phyloP scores from a whole-genome alignment of 257 asterid species.

The Salvia miltiorrhiza region DNA sequence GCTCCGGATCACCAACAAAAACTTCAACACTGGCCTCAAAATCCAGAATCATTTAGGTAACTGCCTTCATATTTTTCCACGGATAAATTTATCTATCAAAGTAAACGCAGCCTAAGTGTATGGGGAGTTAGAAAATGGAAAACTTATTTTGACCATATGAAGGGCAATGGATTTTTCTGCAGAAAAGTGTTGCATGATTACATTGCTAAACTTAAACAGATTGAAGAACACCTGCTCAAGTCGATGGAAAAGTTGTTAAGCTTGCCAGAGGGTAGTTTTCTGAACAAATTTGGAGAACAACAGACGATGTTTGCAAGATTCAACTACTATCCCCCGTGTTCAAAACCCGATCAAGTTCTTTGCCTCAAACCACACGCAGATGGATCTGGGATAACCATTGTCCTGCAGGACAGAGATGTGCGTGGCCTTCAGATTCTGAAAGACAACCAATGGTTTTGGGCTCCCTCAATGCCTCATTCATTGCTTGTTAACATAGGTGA shows the following conservation, averaged over 20 bases:
- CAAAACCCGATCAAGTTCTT: conserved; percentile 54
- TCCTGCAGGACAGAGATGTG: conserved; percentile 59
- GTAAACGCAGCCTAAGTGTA: too few relatives aligned
- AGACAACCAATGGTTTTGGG: conserved; percentile 52
- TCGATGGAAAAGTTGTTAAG: conserved; percentile 46
- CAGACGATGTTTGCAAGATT: conserved; percentile 40
- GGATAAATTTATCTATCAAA: too few relatives aligned
- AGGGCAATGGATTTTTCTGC: neutral
- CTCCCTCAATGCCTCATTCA: conserved; percentile 46
- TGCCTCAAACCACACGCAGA: conserved; percentile 75
- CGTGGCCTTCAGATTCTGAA: conserved; percentile 65
- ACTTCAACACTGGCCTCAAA: conserved; percentile 53
- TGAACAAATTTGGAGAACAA: conserved; percentile 41
- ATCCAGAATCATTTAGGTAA: conserved; percentile 48
- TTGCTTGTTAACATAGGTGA: conserved; percentile 58
- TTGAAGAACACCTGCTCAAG: conserved; percentile 32
- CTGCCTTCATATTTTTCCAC: too few relatives aligned
- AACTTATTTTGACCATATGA: too few relatives aligned
- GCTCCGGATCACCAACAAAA: conserved; percentile 37
- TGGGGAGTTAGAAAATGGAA: neutral
- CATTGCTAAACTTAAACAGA: conserved; percentile 15
- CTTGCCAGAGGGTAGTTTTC: conserved; percentile 42
- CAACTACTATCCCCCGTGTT: conserved; percentile 68
- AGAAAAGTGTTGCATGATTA: conserved; percentile 41
- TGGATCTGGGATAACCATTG: conserved; percentile 52